Conservation (phyloP, 1,139 yeast species). For the Kodamaea sp. region DNA sequence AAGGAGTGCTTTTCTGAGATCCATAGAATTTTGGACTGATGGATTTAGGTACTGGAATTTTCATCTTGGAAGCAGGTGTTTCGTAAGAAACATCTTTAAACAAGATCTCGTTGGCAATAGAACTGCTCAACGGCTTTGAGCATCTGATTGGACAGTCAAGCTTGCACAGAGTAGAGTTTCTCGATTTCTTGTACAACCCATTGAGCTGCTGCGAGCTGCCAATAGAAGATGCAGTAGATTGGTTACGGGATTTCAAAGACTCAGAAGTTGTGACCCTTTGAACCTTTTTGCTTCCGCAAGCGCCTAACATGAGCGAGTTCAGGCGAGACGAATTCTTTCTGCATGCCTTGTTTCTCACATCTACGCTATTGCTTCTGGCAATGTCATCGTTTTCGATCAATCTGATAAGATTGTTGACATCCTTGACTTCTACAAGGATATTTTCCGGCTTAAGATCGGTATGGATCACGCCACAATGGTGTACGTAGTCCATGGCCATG, state of each 20-base stretch:
- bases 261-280: constrained; percentile 6
- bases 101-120: constrained; percentile 22
- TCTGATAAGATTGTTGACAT: constrained; percentile 67
- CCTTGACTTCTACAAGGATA: constrained; percentile 76
- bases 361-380: constrained; percentile 10
- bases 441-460: constrained; percentile 92
- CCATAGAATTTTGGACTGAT: constrained; percentile 3
- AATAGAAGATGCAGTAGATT: constrained; percentile 7
- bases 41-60: constrained; percentile 6
- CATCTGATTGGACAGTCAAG: constrained; percentile 29
- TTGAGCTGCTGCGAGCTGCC: constrained; percentile 5
- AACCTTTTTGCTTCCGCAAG: constrained; percentile 1
- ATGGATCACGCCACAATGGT: constrained; percentile 87
- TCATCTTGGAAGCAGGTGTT: constrained; percentile 1
- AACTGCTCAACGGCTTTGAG: constrained; percentile 31
- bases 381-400: constrained; percentile 55
- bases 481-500: constrained; percentile 76
- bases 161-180: constrained; percentile 21
- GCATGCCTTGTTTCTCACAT: constrained; percentile 2
- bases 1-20: not conserved
- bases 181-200: constrained; percentile 24
- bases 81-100: constrained; percentile 20
- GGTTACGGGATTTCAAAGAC: constrained; percentile 8
- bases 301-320: constrained; percentile 1
- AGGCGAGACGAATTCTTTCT: constrained; percentile 4